Conservation (phyloP, 371 early-diverging fungal species). For the Mucor velutinosus region DNA sequence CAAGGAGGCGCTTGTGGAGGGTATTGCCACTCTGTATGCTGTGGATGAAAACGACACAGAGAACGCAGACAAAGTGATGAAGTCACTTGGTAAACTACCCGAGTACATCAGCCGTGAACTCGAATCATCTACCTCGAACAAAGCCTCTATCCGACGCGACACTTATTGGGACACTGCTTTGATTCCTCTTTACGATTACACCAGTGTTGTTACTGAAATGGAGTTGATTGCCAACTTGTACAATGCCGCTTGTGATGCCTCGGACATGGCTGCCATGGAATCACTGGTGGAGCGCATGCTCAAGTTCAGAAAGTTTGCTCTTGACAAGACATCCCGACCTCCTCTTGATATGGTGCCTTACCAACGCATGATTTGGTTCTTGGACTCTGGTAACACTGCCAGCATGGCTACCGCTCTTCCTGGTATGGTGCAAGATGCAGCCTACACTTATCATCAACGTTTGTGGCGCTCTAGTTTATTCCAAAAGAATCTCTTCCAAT, state of each 20-base stretch:
- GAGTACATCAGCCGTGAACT: slow-evolving; percentile 38
- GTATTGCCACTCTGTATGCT: slow-evolving; percentile 72
- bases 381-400: slow-evolving; percentile 41
- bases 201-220: slow-evolving; percentile 58
- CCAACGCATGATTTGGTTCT: slow-evolving; percentile 68
- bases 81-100: slow-evolving; percentile 59
- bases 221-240: slow-evolving; percentile 52
- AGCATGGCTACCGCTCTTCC: slow-evolving; percentile 28
- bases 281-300: slow-evolving; percentile 15
- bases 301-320: slow-evolving; percentile 43
- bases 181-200: slow-evolving; percentile 57
- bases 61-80: slow-evolving; percentile 49
- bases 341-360: slow-evolving; percentile 70
- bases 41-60: slow-evolving; percentile 61
- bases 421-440: slow-evolving; percentile 47
- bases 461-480: slow-evolving; percentile 45
- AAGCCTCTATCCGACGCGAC: slow-evolving; percentile 5
- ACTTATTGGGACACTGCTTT: slow-evolving; percentile 49
- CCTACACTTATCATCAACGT: slow-evolving; percentile 39
- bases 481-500: slow-evolving; percentile 31
- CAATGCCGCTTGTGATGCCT: slow-evolving; percentile 5
- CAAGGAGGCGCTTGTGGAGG: slow-evolving; percentile 72
- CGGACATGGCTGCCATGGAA: slow-evolving; percentile 10
- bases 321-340: slow-evolving; percentile 61
- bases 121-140: slow-evolving; percentile 7